Percentiles rank a stretch among this genome's conserved stretches.
These are phyloP conservation scores for Wilhelminamyces savonicus DNA, from an alignment of 805 yeast genomes.

Conservation along the genomic window DNA sequence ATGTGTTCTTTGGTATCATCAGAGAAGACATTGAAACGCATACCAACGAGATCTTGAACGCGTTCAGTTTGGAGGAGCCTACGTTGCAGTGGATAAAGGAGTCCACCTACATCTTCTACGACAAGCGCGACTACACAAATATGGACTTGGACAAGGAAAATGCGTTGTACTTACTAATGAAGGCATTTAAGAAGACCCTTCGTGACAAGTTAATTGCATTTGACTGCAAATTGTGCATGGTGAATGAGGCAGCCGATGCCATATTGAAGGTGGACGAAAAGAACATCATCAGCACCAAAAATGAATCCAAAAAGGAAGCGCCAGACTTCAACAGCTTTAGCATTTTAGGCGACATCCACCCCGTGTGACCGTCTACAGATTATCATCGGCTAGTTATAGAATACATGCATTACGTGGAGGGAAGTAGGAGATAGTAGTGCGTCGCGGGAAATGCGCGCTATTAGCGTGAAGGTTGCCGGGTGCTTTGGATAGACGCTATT, in stretches of 20 bases:
- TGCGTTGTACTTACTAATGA: slow-evolving; percentile 36
- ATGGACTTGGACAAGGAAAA: slow-evolving; percentile 34
- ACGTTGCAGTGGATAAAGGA: slow-evolving; percentile 36
- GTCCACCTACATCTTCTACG: slow-evolving; percentile 34
- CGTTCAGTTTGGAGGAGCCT: slow-evolving; percentile 14
- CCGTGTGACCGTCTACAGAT: too few species aligned
- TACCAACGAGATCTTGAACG: slow-evolving; percentile 16
- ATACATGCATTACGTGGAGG: too few species aligned
- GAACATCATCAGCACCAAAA: slow-evolving; percentile 1
- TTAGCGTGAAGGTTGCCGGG: too few species aligned
- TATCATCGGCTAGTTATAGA: too few species aligned
- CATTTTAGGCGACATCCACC: too few species aligned
- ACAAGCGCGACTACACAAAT: slow-evolving; percentile 24
- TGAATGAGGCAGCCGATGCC: slow-evolving; percentile 22
- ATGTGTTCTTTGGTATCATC: slow-evolving; percentile 49
- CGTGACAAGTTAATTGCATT: slow-evolving; percentile 41
- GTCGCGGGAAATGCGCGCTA: too few species aligned
- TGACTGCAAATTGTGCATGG: slow-evolving; percentile 40
- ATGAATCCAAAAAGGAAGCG: too few species aligned
- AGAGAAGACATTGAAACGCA: slow-evolving; percentile 35
- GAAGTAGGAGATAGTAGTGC: too few species aligned
- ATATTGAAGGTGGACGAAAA: slow-evolving; percentile 10
- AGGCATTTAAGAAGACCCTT: slow-evolving; percentile 25
- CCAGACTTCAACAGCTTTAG: too few species aligned
- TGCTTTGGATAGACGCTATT: too few species aligned